phyloP scores from a whole-genome alignment of 306 rosid species.

The Quercus cerris region DNA sequence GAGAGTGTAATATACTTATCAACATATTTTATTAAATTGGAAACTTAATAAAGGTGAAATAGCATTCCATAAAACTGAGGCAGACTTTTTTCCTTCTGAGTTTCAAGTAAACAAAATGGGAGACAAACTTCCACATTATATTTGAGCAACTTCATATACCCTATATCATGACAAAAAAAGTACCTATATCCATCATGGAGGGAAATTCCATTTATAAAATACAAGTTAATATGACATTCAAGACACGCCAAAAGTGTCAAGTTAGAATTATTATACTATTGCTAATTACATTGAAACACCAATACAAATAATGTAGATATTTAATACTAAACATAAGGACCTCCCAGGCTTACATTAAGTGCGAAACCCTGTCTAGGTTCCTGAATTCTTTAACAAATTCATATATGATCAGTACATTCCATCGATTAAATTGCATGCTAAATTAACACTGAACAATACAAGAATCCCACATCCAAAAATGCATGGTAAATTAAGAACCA shows the following conservation, averaged over 20 bases:
- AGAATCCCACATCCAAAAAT: not conserved
- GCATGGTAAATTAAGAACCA: not conserved
- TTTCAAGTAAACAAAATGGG: not conserved
- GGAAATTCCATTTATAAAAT: no score
- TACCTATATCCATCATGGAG: no score
- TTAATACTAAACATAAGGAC: no score
- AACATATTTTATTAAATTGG: not conserved
- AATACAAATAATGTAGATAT: not conserved
- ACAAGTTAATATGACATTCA: no score
- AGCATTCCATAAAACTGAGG: not conserved
- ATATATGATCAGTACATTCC: no score
- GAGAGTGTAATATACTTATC: not conserved
- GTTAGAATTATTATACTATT: no score
- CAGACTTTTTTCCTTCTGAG: not conserved
- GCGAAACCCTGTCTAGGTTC: no score
- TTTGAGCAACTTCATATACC: no score
- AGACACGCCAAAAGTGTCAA: no score
- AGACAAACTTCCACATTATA: not conserved
- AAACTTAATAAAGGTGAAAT: not conserved
- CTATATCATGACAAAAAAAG: no score
- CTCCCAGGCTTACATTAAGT: no score
- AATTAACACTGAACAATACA: not conserved
- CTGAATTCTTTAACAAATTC: not conserved
- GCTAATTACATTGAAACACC: not conserved
- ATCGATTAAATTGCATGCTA: no score